phyloP scores from a whole-genome alignment of 768 basidiomycete species.

The Galerina sulciceps region DNA sequence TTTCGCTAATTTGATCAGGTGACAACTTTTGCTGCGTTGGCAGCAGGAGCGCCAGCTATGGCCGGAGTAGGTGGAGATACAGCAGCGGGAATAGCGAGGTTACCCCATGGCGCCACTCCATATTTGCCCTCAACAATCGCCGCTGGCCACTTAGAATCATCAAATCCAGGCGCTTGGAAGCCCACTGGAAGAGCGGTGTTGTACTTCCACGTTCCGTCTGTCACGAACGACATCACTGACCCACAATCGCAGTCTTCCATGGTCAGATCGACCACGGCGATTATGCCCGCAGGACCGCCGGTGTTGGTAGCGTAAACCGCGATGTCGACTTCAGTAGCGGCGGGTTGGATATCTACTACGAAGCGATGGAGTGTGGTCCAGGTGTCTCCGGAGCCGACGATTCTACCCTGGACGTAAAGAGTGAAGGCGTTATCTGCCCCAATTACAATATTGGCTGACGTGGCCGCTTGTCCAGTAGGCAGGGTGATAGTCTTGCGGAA shows the following conservation, averaged over 20 bases:
- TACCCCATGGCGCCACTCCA: slow-evolving; percentile 28
- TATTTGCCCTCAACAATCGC: slow-evolving; percentile 26
- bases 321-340: slow-evolving; percentile 25
- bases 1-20: not conserved
- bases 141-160: slow-evolving; percentile 20
- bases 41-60: slow-evolving; percentile 3
- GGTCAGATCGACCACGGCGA: slow-evolving; percentile 3
- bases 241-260: slow-evolving; percentile 13
- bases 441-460: slow-evolving; percentile 33
- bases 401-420: slow-evolving; percentile 32
- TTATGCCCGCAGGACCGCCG: slow-evolving; percentile 17
- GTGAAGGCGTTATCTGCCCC: slow-evolving; percentile 31
- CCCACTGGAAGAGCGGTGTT: slow-evolving; percentile 15
- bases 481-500: slow-evolving; percentile 32
- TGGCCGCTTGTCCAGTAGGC: slow-evolving; percentile 23
- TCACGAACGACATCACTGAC: slow-evolving; percentile 17
- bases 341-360: slow-evolving; percentile 27
- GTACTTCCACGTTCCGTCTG: slow-evolving; percentile 30
- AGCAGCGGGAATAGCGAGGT: slow-evolving; percentile 27
- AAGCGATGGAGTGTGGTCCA: slow-evolving; percentile 27
- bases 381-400: slow-evolving; percentile 26
- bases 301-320: slow-evolving; percentile 27
- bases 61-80: not conserved
- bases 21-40: not conserved
- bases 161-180: slow-evolving; percentile 22